Evolutionary conservation across 352 stramenopile species (phyloP).

Genomic region (Phytophthora pinifolia): DNA sequence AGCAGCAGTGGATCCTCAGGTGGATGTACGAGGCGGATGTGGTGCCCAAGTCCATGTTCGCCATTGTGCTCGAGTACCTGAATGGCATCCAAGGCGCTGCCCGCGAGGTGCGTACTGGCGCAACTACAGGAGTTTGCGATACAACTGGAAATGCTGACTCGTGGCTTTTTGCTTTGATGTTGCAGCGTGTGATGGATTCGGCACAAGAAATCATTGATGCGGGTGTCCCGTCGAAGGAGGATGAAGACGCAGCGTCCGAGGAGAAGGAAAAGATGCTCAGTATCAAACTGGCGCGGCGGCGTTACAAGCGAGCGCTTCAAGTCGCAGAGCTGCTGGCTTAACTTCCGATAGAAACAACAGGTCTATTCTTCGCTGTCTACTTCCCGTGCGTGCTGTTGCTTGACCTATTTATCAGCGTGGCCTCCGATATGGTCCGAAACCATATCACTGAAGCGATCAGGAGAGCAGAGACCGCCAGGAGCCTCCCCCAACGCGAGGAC

Average conservation of each 20-base stretch:
- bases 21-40: constrained; percentile 87
- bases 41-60: constrained; percentile 80
- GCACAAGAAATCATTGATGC: constrained; percentile 74
- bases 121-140: background rate
- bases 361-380: constrained; percentile 17
- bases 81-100: constrained; percentile 67
- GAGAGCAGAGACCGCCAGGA: constrained; percentile 21
- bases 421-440: constrained; percentile 45
- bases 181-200: constrained; percentile 64
- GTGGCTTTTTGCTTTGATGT: background rate
- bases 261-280: constrained; percentile 60
- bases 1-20: constrained; percentile 78
- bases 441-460: constrained; percentile 46
- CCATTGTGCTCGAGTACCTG: constrained; percentile 73
- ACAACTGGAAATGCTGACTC: background rate
- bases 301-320: constrained; percentile 82
- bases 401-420: constrained; percentile 10
- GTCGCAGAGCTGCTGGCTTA: constrained; percentile 69
- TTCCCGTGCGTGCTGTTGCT: background rate
- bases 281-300: constrained; percentile 58
- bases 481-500: constrained; percentile 30
- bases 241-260: constrained; percentile 32
- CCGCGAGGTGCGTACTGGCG: constrained; percentile 36
- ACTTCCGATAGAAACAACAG: constrained; percentile 21
- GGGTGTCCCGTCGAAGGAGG: constrained; percentile 51